These are phyloP conservation scores for Zangia roseola DNA, from an alignment of 768 basidiomycete genomes.

Conservation along the genomic window DNA sequence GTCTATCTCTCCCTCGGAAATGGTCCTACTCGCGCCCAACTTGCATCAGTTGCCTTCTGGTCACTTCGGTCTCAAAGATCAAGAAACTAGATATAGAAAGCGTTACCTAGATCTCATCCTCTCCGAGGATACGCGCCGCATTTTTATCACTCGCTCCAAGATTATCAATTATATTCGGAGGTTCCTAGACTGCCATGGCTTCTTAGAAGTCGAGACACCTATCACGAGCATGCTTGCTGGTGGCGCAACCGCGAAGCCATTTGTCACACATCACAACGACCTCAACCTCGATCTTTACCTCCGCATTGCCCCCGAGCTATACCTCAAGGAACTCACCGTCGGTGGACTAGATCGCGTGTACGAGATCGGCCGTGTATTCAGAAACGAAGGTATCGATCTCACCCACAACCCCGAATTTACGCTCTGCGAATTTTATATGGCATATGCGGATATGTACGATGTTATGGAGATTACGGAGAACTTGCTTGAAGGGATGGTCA, in stretches of 20 bases:
- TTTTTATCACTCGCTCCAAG: slow-evolving; percentile 86
- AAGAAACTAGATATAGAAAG: slow-evolving; percentile 97
- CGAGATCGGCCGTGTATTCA: slow-evolving; percentile 97
- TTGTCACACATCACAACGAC: slow-evolving; percentile 98
- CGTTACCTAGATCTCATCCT: slow-evolving; percentile 98
- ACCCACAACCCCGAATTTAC: slow-evolving; percentile 99
- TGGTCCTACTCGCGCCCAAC: slow-evolving; percentile 91
- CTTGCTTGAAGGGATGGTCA: slow-evolving; percentile 89
- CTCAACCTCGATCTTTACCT: slow-evolving; percentile 95
- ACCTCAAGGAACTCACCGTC: slow-evolving; percentile 95
- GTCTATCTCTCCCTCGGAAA: slow-evolving; percentile 77
- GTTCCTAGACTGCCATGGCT: slow-evolving; percentile 87
- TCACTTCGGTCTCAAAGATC: slow-evolving; percentile 95
- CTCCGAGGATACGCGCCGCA: slow-evolving; percentile 82
- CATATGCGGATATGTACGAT: slow-evolving; percentile 99
- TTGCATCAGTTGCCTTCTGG: slow-evolving; percentile 92
- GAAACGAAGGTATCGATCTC: slow-evolving; percentile 97
- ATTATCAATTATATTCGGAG: slow-evolving; percentile 92
- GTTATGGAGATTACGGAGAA: slow-evolving; percentile 96
- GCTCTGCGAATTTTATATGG: slow-evolving; percentile 99
- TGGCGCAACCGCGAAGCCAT: slow-evolving; percentile 98
- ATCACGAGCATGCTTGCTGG: slow-evolving; percentile 97
- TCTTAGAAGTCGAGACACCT: slow-evolving; percentile 98
- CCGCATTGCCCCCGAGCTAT: slow-evolving; percentile 96
- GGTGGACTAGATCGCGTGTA: slow-evolving; percentile 97